These are phyloP conservation scores for Sisymbrium irio DNA, from an alignment of 345 rosid genomes.

Conservation along the genomic window DNA sequence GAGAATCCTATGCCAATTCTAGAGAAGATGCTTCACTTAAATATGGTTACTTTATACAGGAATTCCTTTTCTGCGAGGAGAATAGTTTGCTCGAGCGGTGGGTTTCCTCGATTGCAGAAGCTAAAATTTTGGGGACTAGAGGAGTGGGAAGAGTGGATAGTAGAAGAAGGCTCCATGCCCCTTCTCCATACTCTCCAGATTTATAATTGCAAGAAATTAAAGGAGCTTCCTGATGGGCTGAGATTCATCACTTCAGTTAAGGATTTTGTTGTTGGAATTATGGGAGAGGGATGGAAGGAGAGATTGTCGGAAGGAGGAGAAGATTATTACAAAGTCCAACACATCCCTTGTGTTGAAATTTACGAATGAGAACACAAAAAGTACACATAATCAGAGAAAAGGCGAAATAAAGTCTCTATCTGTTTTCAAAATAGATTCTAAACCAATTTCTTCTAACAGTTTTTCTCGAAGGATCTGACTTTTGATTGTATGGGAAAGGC, in stretches of 20 bases:
- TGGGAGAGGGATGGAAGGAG: background rate
- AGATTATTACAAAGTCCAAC: background rate
- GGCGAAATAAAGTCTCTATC: no score
- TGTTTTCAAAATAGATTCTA: no score
- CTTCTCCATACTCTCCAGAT: background rate
- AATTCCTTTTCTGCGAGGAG: background rate
- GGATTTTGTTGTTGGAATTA: no score
- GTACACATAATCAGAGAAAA: no score
- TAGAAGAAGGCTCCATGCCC: background rate
- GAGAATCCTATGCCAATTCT: background rate
- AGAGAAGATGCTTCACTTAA: background rate
- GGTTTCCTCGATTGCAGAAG: background rate
- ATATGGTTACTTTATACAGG: background rate
- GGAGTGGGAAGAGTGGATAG: background rate
- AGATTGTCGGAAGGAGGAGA: background rate
- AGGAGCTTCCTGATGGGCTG: background rate
- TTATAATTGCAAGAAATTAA: background rate
- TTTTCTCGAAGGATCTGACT: no score
- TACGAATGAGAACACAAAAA: no score
- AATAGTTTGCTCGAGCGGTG: background rate
- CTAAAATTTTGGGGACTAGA: background rate
- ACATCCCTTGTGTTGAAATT: background rate
- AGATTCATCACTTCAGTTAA: background rate
- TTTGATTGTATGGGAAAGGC: background rate
- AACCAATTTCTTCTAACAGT: no score